phyloP scores from a whole-genome alignment of 78 protist species.

The Protostelium mycophagum region DNA sequence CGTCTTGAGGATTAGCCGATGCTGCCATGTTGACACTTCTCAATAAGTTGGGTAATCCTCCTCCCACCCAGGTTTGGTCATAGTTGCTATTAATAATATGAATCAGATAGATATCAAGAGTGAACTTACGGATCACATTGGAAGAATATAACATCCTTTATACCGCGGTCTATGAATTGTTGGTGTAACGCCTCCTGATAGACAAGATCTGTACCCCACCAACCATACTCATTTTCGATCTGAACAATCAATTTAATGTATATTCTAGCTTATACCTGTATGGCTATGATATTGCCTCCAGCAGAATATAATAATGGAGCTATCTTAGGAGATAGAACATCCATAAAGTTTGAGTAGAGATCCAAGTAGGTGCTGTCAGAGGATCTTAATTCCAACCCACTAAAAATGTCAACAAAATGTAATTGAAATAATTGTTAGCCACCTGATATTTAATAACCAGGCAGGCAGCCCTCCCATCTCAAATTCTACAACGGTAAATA shows the following conservation, averaged over 20 bases:
- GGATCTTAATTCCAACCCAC: neutral
- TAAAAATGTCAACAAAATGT: neutral
- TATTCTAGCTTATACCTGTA: no score
- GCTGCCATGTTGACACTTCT: neutral
- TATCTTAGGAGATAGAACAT: constrained; percentile 17
- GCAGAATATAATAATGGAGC: constrained; percentile 15
- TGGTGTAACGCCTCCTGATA: constrained; percentile 14
- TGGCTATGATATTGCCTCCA: constrained; percentile 62
- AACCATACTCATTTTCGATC: constrained; percentile 66
- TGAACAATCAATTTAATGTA: neutral
- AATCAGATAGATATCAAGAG: neutral
- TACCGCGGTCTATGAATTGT: neutral
- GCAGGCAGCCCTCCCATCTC: constrained; percentile 61
- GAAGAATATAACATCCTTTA: neutral
- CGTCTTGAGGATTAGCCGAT: neutral
- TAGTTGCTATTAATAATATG: neutral
- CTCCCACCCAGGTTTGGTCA: neutral
- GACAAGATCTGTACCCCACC: constrained; percentile 47
- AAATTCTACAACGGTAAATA: constrained; percentile 6
- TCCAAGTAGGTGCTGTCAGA: constrained; percentile 12
- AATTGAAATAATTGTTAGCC: neutral
- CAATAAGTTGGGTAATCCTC: neutral
- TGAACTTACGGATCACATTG: neutral
- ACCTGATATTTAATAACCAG: constrained; percentile 17
- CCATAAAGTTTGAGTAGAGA: constrained; percentile 2